Percentiles rank a stretch among this genome's conserved stretches.
Evolutionary conservation across 1,284 basidiomycete species (phyloP).

Genomic region (Phlebopus sp.): DNA sequence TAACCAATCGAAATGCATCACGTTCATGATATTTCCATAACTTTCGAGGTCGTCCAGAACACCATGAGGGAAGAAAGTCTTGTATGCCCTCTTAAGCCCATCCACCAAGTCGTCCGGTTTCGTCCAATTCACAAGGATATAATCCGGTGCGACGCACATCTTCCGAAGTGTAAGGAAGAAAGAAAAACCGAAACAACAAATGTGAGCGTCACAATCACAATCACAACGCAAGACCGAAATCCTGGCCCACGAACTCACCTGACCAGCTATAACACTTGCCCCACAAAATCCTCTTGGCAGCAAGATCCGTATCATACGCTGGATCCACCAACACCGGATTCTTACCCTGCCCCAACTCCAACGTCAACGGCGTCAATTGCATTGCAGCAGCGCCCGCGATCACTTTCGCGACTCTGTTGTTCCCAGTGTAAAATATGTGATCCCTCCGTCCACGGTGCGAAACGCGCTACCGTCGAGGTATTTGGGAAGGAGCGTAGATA

Average conservation of each 20-base stretch:
- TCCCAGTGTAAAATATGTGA: conserved; percentile 47
- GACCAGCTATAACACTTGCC: conserved; percentile 55
- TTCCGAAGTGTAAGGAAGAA: too few species aligned
- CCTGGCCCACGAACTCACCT: conserved; percentile 37
- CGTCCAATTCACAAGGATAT: conserved; percentile 46
- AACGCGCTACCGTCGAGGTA: conserved; percentile 58
- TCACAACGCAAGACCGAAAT: too few species aligned
- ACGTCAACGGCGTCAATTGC: conserved; percentile 59
- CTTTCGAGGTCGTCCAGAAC: conserved; percentile 14
- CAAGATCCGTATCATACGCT: too few species aligned
- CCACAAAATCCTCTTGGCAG: too few species aligned
- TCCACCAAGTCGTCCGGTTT: conserved; percentile 52
- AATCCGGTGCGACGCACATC: too few species aligned
- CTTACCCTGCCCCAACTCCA: too few species aligned
- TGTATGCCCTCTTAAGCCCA: conserved; percentile 48
- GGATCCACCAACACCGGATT: too few species aligned
- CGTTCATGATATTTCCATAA: conserved; percentile 22
- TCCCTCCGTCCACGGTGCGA: conserved; percentile 61
- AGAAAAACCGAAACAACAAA: too few species aligned
- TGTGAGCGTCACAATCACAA: too few species aligned
- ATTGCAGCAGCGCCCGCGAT: conserved; percentile 62
- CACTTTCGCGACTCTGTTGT: conserved; percentile 52
- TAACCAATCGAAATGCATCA: conserved; percentile 22
- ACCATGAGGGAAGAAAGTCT: too few species aligned
- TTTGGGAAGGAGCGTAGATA: conserved; percentile 57